Evolutionary conservation across 768 basidiomycete species (phyloP).

Genomic region (Inosperma sp.): DNA sequence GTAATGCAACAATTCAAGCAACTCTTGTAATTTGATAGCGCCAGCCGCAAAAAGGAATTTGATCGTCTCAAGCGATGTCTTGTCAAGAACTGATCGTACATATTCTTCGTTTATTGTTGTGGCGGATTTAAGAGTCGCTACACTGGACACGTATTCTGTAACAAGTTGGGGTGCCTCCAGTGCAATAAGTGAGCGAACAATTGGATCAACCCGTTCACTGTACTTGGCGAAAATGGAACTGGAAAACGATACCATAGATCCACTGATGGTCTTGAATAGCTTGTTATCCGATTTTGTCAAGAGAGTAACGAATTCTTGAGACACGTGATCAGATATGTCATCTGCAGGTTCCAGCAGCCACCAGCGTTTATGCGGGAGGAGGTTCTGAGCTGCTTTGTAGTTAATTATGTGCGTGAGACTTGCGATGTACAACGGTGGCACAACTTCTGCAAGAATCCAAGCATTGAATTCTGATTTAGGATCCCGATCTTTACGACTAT

Average conservation of each 20-base stretch:
- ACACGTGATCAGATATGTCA: constrained; percentile 10
- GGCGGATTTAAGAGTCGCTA: not conserved
- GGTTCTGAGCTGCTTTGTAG: not conserved
- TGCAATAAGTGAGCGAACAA: not conserved
- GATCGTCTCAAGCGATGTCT: not conserved
- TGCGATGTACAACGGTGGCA: constrained; percentile 35
- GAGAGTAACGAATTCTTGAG: constrained; percentile 18
- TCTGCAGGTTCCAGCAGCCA: constrained; percentile 13
- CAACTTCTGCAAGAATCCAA: constrained; percentile 36
- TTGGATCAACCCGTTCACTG: too few relatives aligned
- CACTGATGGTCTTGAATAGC: constrained; percentile 8
- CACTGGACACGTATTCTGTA: not conserved
- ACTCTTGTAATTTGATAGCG: not conserved
- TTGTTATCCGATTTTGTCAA: not conserved
- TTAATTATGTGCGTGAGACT: constrained; percentile 28
- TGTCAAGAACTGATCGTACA: not conserved
- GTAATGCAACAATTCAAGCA: constrained; percentile 8
- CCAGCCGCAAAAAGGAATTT: not conserved
- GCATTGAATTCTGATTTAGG: constrained; percentile 36
- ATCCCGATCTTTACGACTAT: constrained; percentile 11
- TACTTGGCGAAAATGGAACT: not conserved
- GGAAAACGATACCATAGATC: not conserved
- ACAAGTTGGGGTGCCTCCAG: not conserved
- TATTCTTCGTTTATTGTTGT: not conserved
- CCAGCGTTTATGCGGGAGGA: constrained; percentile 1